Percentiles rank a stretch among this genome's conserved stretches.
Evolutionary conservation across 495 filamentous ascomycete genomes (phyloP).

Genomic region (Neurospora sp.): DNA sequence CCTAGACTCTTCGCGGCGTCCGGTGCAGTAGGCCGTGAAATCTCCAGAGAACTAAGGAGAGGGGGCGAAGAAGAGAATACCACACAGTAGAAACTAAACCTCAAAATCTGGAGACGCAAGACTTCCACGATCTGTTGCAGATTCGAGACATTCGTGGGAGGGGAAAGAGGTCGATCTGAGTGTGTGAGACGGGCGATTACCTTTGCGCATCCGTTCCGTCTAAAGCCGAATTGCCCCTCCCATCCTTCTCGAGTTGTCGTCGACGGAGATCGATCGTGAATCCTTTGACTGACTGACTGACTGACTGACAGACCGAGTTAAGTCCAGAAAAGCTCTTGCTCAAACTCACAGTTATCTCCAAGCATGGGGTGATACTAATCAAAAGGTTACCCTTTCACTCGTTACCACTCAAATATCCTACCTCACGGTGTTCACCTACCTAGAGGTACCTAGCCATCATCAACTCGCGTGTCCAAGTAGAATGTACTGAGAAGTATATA

Average conservation of each 20-base stretch:
- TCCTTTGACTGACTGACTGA: neutral
- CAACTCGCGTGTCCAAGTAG: neutral
- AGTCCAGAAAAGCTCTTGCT: neutral
- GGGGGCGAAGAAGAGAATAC: neutral
- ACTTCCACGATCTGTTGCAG: neutral
- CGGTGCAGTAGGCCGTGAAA: neutral
- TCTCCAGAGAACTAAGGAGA: neutral
- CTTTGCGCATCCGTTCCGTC: neutral
- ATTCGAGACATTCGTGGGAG: neutral
- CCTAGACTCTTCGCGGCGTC: neutral
- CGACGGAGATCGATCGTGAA: neutral
- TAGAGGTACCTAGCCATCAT: neutral
- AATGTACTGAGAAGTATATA: neutral
- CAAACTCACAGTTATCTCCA: neutral
- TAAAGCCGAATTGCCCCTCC: neutral
- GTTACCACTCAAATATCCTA: neutral
- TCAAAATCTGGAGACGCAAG: neutral
- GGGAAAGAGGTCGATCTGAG: neutral
- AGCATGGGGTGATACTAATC: neutral
- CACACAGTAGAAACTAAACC: neutral
- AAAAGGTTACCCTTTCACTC: neutral
- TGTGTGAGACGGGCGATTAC: neutral
- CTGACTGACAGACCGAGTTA: neutral
- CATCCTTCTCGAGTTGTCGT: neutral
- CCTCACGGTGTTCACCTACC: neutral